phyloP scores from a whole-genome alignment of 2,329 filamentous ascomycete genomes.

The Calcarisporium arbuscula region DNA sequence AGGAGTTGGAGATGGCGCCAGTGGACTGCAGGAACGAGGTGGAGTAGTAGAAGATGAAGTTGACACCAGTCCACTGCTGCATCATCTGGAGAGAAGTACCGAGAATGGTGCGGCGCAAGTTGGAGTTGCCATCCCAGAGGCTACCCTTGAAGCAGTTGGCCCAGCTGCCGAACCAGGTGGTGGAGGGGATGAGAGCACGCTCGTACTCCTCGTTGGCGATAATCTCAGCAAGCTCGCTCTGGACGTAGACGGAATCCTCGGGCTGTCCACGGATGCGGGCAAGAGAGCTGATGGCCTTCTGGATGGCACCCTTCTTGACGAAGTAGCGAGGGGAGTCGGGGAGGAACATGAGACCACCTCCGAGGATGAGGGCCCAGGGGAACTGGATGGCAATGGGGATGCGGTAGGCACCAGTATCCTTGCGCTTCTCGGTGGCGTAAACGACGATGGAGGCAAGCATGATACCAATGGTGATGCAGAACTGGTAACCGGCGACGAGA shows the following conservation, averaged over 20 bases:
- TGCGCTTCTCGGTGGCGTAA: conserved; percentile 60
- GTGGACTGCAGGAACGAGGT: conserved; percentile 78
- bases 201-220: conserved; percentile 88
- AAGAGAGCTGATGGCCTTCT: conserved; percentile 56
- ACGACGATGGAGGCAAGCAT: conserved; percentile 68
- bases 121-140: conserved; percentile 56
- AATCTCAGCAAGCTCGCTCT: conserved; percentile 75
- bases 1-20: conserved; percentile 68
- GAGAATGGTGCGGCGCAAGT: conserved; percentile 63
- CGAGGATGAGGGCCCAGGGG: conserved; percentile 72
- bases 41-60: conserved; percentile 88
- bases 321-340: conserved; percentile 84
- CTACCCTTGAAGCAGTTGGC: conserved; percentile 59
- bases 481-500: conserved; percentile 77
- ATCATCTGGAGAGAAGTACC: conserved; percentile 74
- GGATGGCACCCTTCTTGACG: conserved; percentile 69
- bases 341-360: conserved; percentile 63
- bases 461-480: conserved; percentile 75
- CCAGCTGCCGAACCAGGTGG: conserved; percentile 64
- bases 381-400: conserved; percentile 79
- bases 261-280: conserved; percentile 69
- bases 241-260: conserved; percentile 65
- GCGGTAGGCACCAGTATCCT: conserved; percentile 64
- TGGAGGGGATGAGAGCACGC: conserved; percentile 57
- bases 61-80: conserved; percentile 80